A percentile compares a stretch with the other conserved stretches of the same genome.
phyloP scores from a whole-genome alignment of 345 rosid species.

The Eucalyptus regnans region DNA sequence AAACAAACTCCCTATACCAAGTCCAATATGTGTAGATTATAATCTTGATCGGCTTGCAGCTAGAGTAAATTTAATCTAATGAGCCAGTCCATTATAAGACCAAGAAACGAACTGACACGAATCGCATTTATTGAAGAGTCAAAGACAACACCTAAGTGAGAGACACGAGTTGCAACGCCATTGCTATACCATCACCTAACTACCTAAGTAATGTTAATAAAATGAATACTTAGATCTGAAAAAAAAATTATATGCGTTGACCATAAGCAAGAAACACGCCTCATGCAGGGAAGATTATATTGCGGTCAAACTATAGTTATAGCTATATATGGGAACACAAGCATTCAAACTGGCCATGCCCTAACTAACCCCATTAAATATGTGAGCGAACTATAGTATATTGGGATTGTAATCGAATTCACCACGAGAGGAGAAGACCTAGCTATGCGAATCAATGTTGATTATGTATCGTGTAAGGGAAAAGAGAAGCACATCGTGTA shows the following conservation, averaged over 20 bases:
- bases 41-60: background rate
- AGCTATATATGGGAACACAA: constrained; percentile 4
- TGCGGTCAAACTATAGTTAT: background rate
- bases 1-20: background rate
- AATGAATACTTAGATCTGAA: background rate
- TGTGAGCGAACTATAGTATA: background rate
- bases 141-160: background rate
- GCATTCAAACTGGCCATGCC: background rate
- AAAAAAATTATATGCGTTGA: background rate
- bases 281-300: background rate
- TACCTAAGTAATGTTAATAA: too few relatives aligned
- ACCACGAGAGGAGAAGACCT: background rate
- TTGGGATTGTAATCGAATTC: background rate
- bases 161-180: background rate
- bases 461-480: background rate
- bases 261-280: background rate
- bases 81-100: background rate
- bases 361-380: background rate
- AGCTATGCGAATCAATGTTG: background rate
- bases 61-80: background rate
- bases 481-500: background rate
- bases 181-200: background rate
- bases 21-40: background rate
- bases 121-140: background rate
- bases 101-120: background rate